These are phyloP conservation scores for Cladosporium oxysporum DNA, from an alignment of 2,329 filamentous ascomycete species.

Conservation along the genomic window DNA sequence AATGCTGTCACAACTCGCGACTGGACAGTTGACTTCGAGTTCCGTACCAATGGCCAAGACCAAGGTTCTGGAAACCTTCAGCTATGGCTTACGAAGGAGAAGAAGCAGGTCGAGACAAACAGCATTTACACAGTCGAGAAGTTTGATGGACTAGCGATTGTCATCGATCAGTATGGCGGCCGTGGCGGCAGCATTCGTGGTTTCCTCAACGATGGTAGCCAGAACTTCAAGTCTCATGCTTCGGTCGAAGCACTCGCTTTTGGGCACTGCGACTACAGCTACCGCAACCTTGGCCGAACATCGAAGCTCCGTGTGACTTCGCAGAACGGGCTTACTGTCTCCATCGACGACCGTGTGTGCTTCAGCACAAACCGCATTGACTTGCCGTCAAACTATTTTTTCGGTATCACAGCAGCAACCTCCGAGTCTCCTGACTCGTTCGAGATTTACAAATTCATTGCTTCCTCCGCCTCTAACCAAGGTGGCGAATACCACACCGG, in stretches of 20 bases:
- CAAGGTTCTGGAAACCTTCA: constrained; percentile 86
- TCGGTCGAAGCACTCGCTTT: constrained; percentile 85
- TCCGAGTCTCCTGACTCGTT: constrained; percentile 93
- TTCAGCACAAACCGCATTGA: constrained; percentile 78
- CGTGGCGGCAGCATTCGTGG: constrained; percentile 79
- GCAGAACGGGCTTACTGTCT: constrained; percentile 68
- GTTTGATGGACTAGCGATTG: constrained; percentile 88
- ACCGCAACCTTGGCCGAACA: constrained; percentile 86
- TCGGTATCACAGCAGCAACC: constrained; percentile 84
- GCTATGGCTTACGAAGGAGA: constrained; percentile 80
- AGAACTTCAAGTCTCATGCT: constrained; percentile 74
- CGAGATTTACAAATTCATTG: constrained; percentile 83
- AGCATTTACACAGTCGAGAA: constrained; percentile 82
- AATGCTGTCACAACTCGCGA: constrained; percentile 55
- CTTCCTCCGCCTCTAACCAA: constrained; percentile 47
- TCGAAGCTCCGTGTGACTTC: constrained; percentile 77
- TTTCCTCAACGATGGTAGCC: constrained; percentile 88
- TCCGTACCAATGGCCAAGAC: constrained; percentile 83
- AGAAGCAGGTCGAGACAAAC: constrained; percentile 64
- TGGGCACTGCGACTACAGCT: constrained; percentile 85
- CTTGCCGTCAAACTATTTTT: constrained; percentile 76
- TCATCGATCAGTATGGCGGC: constrained; percentile 81
- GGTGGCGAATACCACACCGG: constrained; percentile 25
- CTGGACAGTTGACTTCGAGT: constrained; percentile 84
- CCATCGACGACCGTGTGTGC: constrained; percentile 76